Evolutionary conservation across 306 rosid species (phyloP).

Genomic region (Hippophae gyantsensis): DNA sequence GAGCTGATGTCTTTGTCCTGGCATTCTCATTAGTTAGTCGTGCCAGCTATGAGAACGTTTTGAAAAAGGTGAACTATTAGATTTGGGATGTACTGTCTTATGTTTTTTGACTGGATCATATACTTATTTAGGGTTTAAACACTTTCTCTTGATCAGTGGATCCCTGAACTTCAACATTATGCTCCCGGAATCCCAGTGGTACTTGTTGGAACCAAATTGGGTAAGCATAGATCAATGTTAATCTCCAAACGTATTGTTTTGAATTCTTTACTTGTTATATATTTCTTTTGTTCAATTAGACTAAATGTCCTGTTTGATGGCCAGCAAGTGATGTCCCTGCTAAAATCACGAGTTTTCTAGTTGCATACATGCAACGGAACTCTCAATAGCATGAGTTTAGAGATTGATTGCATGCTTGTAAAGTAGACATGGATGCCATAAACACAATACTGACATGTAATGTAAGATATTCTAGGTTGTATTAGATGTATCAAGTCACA

Average conservation of each 20-base stretch:
- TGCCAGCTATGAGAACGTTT: constrained; percentile 76
- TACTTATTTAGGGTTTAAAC: constrained; percentile 15
- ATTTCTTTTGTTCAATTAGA: neutral
- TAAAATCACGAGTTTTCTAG: no score
- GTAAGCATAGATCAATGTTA: constrained; percentile 25
- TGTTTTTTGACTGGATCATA: neutral
- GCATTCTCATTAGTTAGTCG: constrained; percentile 81
- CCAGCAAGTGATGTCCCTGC: no score
- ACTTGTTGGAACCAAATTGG: constrained; percentile 78
- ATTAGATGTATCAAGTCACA: no score
- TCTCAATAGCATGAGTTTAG: no score
- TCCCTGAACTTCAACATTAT: constrained; percentile 85
- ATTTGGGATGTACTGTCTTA: constrained; percentile 3
- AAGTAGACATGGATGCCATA: no score
- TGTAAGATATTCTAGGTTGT: no score
- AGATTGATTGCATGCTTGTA: no score
- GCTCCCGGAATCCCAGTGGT: constrained; percentile 76
- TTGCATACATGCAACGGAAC: no score
- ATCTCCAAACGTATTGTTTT: neutral
- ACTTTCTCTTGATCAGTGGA: constrained; percentile 47
- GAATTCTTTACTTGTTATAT: neutral
- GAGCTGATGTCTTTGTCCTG: constrained; percentile 83
- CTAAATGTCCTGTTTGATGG: neutral
- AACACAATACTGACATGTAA: no score
- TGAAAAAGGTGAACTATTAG: constrained; percentile 49